phyloP scores from a whole-genome alignment of 495 filamentous ascomycete genomes.

The Neurospora hispaniola region DNA sequence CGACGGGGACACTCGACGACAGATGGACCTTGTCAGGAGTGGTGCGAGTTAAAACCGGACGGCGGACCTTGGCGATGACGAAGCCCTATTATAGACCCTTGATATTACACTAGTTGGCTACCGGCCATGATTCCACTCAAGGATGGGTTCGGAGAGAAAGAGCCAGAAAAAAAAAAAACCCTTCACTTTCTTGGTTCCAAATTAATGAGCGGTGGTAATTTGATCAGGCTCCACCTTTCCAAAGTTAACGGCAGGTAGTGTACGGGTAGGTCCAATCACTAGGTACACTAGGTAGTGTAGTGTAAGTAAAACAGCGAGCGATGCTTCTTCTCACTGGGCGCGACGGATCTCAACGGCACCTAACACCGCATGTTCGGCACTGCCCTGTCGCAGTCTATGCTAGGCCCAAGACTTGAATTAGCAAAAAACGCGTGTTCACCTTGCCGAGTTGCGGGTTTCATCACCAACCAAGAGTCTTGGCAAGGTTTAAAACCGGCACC shows the following conservation, averaged over 20 bases:
- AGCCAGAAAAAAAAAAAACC: neutral
- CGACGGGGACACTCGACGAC: neutral
- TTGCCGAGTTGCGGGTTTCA: neutral
- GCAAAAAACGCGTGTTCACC: neutral
- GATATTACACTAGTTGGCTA: too few relatives aligned
- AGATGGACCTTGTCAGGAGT: neutral
- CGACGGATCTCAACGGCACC: neutral
- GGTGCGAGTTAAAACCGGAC: neutral
- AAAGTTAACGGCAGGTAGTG: neutral
- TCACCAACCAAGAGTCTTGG: neutral
- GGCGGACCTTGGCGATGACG: neutral
- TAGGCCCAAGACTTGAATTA: neutral
- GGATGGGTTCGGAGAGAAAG: neutral
- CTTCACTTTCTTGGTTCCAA: neutral
- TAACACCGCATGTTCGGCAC: neutral
- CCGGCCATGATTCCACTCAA: neutral
- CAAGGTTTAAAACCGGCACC: neutral
- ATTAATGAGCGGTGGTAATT: neutral
- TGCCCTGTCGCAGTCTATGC: neutral
- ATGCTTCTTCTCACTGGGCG: neutral
- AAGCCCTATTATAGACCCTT: neutral
- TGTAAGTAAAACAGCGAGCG: neutral
- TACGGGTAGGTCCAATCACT: neutral
- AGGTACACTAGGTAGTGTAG: too few relatives aligned
- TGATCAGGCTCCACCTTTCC: neutral